These are phyloP conservation scores for Paramecium primaurelia DNA, from an alignment of 73 alveolate genomes.

Conservation along the genomic window DNA sequence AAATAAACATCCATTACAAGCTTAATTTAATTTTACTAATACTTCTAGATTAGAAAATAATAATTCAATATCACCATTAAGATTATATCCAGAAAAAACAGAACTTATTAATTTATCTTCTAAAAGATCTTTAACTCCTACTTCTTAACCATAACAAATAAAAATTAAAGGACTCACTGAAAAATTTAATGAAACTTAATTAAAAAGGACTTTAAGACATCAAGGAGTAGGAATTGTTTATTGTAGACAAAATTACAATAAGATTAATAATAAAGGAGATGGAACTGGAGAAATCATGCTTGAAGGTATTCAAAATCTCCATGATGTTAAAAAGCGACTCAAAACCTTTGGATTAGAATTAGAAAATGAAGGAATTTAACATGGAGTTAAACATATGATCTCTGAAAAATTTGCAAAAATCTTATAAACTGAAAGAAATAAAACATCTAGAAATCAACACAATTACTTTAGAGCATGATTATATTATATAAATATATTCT, in stretches of 20 bases:
- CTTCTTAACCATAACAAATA: neutral
- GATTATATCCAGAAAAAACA: constrained; percentile 15
- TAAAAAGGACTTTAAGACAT: neutral
- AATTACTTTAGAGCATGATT: constrained; percentile 43
- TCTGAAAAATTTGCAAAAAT: constrained; percentile 32
- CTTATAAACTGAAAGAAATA: neutral
- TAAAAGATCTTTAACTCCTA: neutral
- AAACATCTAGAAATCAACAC: neutral
- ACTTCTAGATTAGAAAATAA: neutral
- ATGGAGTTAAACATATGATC: constrained; percentile 7
- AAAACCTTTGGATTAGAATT: neutral
- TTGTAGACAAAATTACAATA: constrained; percentile 16
- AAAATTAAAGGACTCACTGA: neutral
- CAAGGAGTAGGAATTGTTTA: constrained; percentile 3
- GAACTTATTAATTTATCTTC: neutral
- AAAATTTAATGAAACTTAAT: neutral
- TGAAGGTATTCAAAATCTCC: neutral
- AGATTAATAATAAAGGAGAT: neutral
- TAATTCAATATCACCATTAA: neutral
- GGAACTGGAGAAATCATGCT: constrained; percentile 17
- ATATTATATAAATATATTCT: neutral
- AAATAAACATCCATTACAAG: neutral
- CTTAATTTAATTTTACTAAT: neutral
- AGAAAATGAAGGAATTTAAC: neutral
- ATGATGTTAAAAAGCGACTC: neutral